A percentile compares a stretch with the other conserved stretches of the same genome.
Conservation (phyloP, 495 filamentous ascomycete genomes). For the Talaromyces stipitatus region DNA sequence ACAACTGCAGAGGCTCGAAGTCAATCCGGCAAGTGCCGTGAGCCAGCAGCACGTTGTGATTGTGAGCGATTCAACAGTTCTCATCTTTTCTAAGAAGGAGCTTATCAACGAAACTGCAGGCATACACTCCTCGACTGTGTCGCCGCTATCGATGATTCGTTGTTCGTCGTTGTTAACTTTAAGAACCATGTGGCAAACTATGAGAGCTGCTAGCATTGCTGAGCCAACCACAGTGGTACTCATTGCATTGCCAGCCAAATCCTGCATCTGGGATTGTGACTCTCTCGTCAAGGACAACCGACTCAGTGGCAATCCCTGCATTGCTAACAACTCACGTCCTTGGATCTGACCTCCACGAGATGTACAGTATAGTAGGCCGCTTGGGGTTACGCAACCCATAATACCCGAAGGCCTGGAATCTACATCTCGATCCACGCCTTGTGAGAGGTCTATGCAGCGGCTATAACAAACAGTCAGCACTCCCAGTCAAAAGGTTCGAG, state of each 20-base stretch:
- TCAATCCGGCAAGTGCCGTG: constrained; percentile 20
- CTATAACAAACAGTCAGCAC: constrained; percentile 19
- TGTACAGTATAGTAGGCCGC: constrained; percentile 55
- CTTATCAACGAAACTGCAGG: not conserved
- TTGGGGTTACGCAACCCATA: constrained; percentile 63
- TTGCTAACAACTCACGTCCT: constrained; percentile 55
- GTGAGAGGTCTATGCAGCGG: constrained; percentile 60
- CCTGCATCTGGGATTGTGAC: constrained; percentile 54
- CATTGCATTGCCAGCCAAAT: constrained; percentile 85
- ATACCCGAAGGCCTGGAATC: constrained; percentile 49
- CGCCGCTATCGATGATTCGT: not conserved
- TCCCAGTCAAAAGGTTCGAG: too few relatives aligned
- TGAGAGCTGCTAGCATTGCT: constrained; percentile 48
- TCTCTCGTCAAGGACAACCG: constrained; percentile 57
- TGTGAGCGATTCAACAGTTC: too few relatives aligned
- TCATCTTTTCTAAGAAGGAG: not conserved
- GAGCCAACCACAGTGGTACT: constrained; percentile 63
- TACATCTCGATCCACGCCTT: constrained; percentile 60
- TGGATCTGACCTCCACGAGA: constrained; percentile 54
- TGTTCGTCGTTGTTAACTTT: not conserved
- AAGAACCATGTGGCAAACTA: constrained; percentile 13
- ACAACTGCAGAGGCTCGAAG: constrained; percentile 47
- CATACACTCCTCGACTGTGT: not conserved
- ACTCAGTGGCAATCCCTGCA: constrained; percentile 67
- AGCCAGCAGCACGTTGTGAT: too few relatives aligned